Conservation (phyloP, 805 yeast genomes). For the Saturnispora ahearnii region DNA sequence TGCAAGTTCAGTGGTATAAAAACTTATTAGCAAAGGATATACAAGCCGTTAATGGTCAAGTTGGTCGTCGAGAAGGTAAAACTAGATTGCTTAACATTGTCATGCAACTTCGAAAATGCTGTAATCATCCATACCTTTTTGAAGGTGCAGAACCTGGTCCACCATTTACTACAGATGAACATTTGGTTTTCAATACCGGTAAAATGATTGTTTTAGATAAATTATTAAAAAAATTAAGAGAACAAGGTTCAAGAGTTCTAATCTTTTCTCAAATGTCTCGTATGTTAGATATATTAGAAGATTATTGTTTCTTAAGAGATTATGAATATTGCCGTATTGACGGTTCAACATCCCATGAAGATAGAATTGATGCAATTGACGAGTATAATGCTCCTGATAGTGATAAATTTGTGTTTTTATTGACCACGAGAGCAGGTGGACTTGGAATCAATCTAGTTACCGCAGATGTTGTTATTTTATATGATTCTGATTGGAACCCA, state of each 20-base stretch:
- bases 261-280: conserved; percentile 82
- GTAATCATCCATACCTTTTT: conserved; percentile 76
- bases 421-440: conserved; percentile 88
- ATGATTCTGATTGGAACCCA: conserved; percentile 84
- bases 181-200: conserved; percentile 62
- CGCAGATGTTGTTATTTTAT: conserved; percentile 71
- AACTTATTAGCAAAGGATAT: conserved; percentile 69
- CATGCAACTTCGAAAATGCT: conserved; percentile 78
- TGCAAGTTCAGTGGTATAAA: conserved; percentile 75
- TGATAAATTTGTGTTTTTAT: conserved; percentile 60
- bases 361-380: conserved; percentile 67
- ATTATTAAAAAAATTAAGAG: conserved; percentile 48
- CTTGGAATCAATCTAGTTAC: conserved; percentile 74
- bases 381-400: conserved; percentile 71
- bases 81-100: conserved; percentile 71
- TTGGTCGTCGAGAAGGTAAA: conserved; percentile 64
- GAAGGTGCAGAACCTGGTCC: conserved; percentile 92
- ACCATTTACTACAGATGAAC: conserved; percentile 80
- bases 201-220: conserved; percentile 66
- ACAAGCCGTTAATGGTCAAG: conserved; percentile 79
- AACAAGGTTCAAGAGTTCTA: conserved; percentile 68
- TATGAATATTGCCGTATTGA: conserved; percentile 72
- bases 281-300: conserved; percentile 72
- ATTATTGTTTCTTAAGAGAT: conserved; percentile 62
- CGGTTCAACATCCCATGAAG: conserved; percentile 75